phyloP scores from a whole-genome alignment of 2,329 filamentous ascomycete genomes.

The Venturia effusa region DNA sequence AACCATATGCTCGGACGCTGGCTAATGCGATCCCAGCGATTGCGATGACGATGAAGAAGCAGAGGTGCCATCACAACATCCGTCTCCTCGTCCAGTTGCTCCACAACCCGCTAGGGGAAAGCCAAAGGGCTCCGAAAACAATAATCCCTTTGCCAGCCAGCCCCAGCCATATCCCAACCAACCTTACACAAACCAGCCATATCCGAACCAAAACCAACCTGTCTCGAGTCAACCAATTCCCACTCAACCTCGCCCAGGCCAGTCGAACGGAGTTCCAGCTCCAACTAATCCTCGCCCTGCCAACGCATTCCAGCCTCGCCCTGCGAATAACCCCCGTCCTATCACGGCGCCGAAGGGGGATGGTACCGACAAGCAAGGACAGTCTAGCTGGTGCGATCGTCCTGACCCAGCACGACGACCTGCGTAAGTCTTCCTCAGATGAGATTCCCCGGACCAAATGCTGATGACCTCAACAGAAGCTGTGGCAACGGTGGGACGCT shows the following conservation, averaged over 20 bases:
- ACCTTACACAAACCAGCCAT: neutral
- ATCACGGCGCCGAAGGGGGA: neutral
- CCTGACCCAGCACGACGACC: conserved; percentile 5
- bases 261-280: neutral
- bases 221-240: neutral
- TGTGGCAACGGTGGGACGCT: neutral
- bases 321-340: neutral
- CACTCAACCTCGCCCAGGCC: neutral
- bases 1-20: no score
- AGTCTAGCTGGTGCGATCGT: conserved; percentile 1
- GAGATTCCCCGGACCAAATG: neutral
- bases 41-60: conserved; percentile 6
- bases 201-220: neutral
- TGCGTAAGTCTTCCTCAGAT: neutral
- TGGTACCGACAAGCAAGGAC: neutral
- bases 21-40: neutral
- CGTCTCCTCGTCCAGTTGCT: neutral
- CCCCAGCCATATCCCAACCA: neutral
- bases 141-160: neutral
- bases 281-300: neutral
- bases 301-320: neutral
- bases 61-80: neutral
- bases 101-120: neutral
- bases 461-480: neutral
- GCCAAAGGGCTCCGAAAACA: neutral